These are phyloP conservation scores for Quercus cerris DNA, from an alignment of 306 rosid species.

Conservation along the genomic window DNA sequence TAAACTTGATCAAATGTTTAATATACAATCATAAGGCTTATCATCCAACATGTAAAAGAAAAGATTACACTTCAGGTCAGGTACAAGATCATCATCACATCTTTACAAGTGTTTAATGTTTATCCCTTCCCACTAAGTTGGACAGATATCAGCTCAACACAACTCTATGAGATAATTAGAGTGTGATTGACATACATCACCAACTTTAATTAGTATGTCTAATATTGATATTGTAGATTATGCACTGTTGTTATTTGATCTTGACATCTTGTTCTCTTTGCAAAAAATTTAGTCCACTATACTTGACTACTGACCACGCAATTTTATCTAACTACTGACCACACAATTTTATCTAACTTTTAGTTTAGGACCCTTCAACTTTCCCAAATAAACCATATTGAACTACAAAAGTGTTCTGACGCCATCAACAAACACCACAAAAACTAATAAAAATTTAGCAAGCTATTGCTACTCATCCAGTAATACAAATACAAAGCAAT, in stretches of 20 bases:
- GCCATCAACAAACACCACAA: background rate
- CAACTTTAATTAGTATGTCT: background rate
- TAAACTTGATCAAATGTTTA: background rate
- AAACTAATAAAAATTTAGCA: background rate
- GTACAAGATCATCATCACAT: slow-evolving; percentile 13
- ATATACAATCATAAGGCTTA: background rate
- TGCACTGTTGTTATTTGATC: background rate
- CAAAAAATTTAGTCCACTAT: background rate
- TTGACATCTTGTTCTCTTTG: background rate
- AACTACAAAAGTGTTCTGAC: background rate
- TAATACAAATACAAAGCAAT: background rate
- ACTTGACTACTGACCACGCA: background rate
- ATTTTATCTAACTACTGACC: background rate
- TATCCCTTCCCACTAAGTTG: background rate
- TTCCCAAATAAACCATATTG: background rate
- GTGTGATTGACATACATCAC: background rate
- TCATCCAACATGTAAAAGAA: background rate
- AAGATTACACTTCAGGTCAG: slow-evolving; percentile 1
- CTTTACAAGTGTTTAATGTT: background rate
- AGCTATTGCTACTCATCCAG: background rate
- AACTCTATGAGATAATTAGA: background rate
- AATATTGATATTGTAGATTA: background rate
- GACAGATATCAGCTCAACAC: background rate
- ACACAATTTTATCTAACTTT: background rate
- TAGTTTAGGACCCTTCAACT: background rate